Percentiles rank a stretch among this genome's conserved stretches.
Evolutionary conservation across 768 basidiomycete species (phyloP).

Genomic region (Dendrothele bispora): DNA sequence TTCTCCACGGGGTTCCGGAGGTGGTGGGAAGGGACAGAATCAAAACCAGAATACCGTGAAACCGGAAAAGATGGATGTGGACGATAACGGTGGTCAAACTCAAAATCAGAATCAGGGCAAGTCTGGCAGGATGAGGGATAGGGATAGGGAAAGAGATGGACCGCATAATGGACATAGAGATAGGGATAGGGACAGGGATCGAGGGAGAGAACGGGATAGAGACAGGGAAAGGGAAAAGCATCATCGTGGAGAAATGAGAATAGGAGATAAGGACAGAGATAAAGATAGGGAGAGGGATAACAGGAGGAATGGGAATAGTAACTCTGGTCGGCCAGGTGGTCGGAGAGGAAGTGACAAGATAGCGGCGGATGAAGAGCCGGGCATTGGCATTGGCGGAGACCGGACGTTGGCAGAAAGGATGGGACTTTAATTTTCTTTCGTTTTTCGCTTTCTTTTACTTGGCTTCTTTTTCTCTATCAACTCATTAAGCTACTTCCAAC

Average conservation of each 20-base stretch:
- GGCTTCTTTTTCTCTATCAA: slow-evolving; percentile 9
- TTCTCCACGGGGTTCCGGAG: slow-evolving; percentile 11
- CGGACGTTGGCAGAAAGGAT: slow-evolving; percentile 86
- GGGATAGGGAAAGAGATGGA: slow-evolving; percentile 6
- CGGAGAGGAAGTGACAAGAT: not conserved
- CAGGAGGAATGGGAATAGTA: slow-evolving; percentile 39
- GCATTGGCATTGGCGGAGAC: slow-evolving; percentile 46
- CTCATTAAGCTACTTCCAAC: no score
- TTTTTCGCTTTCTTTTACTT: slow-evolving; percentile 19
- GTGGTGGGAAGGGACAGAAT: slow-evolving; percentile 21
- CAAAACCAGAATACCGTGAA: slow-evolving; percentile 17
- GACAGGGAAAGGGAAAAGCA: no score
- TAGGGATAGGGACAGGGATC: slow-evolving; percentile 28
- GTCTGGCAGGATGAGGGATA: no score
- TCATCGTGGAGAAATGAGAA: slow-evolving; percentile 39
- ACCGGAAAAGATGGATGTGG: slow-evolving; percentile 37
- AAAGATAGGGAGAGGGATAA: slow-evolving; percentile 40
- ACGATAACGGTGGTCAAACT: slow-evolving; percentile 39
- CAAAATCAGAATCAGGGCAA: slow-evolving; percentile 9
- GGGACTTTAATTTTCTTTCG: slow-evolving; percentile 54
- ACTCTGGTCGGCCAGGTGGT: slow-evolving; percentile 31
- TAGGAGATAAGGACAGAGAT: slow-evolving; percentile 36
- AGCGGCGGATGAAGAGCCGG: slow-evolving; percentile 35
- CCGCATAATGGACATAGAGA: slow-evolving; percentile 6
- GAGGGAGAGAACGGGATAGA: slow-evolving; percentile 40